Evolutionary conservation across 768 basidiomycete genomes (phyloP).

Genomic region (Hysterangium stoloniferum): DNA sequence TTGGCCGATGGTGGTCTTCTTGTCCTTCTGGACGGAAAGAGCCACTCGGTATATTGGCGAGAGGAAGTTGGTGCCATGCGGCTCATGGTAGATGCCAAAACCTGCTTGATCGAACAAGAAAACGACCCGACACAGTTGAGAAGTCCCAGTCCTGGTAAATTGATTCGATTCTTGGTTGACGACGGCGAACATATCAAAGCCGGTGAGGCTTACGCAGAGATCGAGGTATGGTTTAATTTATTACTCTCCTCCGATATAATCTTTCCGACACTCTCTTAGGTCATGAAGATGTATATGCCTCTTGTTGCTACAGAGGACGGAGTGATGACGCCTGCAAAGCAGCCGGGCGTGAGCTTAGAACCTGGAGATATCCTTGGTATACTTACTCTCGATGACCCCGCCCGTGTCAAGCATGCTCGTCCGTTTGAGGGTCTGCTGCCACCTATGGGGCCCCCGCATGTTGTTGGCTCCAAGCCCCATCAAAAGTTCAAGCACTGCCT

Average conservation of each 20-base stretch:
- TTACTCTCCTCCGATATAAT: neutral
- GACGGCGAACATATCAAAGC: conserved; percentile 96
- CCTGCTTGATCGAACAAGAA: conserved; percentile 97
- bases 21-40: conserved; percentile 84
- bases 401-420: conserved; percentile 95
- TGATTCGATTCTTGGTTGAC: conserved; percentile 90
- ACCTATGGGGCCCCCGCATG: conserved; percentile 74
- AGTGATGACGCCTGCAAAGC: conserved; percentile 91
- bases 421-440: conserved; percentile 95
- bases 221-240: conserved; percentile 57
- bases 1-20: conserved; percentile 94
- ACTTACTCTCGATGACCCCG: conserved; percentile 90
- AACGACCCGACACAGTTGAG: conserved; percentile 97
- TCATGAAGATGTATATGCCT: conserved; percentile 99
- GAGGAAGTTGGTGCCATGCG: conserved; percentile 94
- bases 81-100: conserved; percentile 94
- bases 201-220: conserved; percentile 96
- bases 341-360: conserved; percentile 93
- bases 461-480: conserved; percentile 84
- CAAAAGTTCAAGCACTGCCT: conserved; percentile 74
- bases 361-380: conserved; percentile 98
- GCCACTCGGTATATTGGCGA: conserved; percentile 96
- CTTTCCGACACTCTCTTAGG: conserved; percentile 32
- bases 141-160: conserved; percentile 94
- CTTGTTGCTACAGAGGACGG: conserved; percentile 92